Evolutionary conservation across 2,329 filamentous ascomycete species (phyloP).

Genomic region (Dactylellina sp.): DNA sequence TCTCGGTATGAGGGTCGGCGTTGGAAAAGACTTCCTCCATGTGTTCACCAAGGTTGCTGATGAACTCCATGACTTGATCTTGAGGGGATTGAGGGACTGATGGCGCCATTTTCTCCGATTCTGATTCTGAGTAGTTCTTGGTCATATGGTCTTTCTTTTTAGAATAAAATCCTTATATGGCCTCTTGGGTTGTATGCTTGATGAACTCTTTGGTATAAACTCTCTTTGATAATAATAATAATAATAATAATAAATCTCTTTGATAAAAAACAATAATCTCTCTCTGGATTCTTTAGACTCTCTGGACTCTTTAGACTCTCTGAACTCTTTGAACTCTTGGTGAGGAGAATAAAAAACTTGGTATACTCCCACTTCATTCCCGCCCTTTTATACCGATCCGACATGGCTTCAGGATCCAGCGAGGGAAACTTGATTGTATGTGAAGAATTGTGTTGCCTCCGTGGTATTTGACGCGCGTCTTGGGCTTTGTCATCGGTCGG

Average conservation of each 20-base stretch:
- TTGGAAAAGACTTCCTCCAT: constrained; percentile 54
- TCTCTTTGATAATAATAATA: constrained; percentile 40
- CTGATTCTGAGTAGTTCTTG: constrained; percentile 49
- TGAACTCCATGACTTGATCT: constrained; percentile 57
- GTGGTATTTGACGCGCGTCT: constrained; percentile 56
- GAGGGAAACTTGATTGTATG: constrained; percentile 41
- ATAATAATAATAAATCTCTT: constrained; percentile 24
- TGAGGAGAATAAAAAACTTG: constrained; percentile 22
- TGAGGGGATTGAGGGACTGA: constrained; percentile 50
- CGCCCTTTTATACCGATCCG: constrained; percentile 49
- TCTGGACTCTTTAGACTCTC: constrained; percentile 47
- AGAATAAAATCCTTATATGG: constrained; percentile 25
- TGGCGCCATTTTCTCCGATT: constrained; percentile 54
- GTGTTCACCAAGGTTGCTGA: constrained; percentile 56
- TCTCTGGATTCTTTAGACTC: constrained; percentile 37
- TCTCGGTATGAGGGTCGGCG: constrained; percentile 40
- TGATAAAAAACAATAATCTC: constrained; percentile 21
- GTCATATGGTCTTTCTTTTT: constrained; percentile 41
- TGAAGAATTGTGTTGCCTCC: constrained; percentile 44
- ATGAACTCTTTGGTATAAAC: constrained; percentile 35
- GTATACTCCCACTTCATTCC: not conserved
- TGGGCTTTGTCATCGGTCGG: constrained; percentile 51
- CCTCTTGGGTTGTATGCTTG: constrained; percentile 19
- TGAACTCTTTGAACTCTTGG: constrained; percentile 39
- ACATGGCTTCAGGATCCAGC: constrained; percentile 29